These are phyloP conservation scores for Ilex aquifolium DNA, from an alignment of 257 asterid genomes.

Conservation along the genomic window DNA sequence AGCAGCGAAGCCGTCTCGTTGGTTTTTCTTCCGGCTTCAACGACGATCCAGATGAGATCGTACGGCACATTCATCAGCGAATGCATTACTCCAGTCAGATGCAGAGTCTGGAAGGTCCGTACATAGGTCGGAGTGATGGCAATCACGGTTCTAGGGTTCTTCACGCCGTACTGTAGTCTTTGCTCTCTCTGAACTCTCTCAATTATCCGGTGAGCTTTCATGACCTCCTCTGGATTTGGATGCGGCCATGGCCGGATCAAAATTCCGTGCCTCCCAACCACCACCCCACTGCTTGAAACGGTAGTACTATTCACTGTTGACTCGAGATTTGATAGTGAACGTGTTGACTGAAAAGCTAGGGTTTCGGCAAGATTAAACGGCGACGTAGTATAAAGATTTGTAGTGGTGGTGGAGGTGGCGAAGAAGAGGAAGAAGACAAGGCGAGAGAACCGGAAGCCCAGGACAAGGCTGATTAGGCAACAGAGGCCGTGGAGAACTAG, in stretches of 20 bases:
- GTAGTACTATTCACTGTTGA: neutral
- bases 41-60: constrained; percentile 87
- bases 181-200: constrained; percentile 91
- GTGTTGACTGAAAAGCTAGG: neutral
- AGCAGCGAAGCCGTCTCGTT: constrained; percentile 76
- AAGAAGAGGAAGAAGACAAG: constrained; percentile 67
- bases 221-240: constrained; percentile 92
- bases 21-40: constrained; percentile 76
- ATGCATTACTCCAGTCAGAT: constrained; percentile 94
- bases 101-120: constrained; percentile 88
- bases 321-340: neutral
- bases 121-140: constrained; percentile 90
- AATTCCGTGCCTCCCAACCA: constrained; percentile 96
- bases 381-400: neutral
- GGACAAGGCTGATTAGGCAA: constrained; percentile 78
- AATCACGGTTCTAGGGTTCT: constrained; percentile 66
- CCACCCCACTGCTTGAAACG: constrained; percentile 49
- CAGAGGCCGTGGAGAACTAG: constrained; percentile 66
- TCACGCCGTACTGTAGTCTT: constrained; percentile 71
- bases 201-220: constrained; percentile 80
- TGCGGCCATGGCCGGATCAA: constrained; percentile 96
- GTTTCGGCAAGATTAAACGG: neutral
- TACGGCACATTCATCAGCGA: constrained; percentile 81
- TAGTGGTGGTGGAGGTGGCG: constrained; percentile 16
- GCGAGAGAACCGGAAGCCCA: constrained; percentile 92